Evolutionary conservation across 179 eudicot species (phyloP), one percentile per base, ranked within the genome.

Genomic region (Patellifolia procumbens): DNA sequence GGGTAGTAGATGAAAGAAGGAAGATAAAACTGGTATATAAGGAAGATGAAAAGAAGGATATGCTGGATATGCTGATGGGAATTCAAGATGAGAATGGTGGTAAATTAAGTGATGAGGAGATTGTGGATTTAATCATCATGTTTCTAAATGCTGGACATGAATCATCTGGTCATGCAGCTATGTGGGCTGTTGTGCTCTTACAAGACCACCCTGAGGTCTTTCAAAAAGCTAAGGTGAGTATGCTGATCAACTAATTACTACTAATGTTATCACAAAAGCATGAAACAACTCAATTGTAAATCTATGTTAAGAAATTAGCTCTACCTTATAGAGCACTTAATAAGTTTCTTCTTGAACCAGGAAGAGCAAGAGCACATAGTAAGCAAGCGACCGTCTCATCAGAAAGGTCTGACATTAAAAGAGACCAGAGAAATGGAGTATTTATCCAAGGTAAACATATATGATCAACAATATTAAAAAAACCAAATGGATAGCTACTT

Each of bases 111-210:
- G 86, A 83, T 56, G 84, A 87, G 52, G 88, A 87, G 75, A 87
- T 87, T 62, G 84, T 87, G 0, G 92, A 89, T 53, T 64, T 84
- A 5, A 76, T 89, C 43, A 69, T 86, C 45, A 84, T 81, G 78
- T 89, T 82, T 37, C 56, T 89, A 53, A 79, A 80, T 74, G 87
- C 90, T 26, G 90, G 91, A 42, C 91, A 88, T 83, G 89, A 88
- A 81, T 83, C 91, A 51, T 88, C 86, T 60, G 89, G 83, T 17
- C 92, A 89, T 61, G 78, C 83, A 37, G 72, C 79, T 43, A 87
- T 82, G 86, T 87, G 92, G 90, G 88, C 87, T 17, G 74, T 79
- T 64, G 60, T 85, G 35, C 78, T 83, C 39, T 75, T 89, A 22
- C 83, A 83, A 26, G 76, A 86, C 17, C 83, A 89, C 66, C 90